Percentiles rank a stretch among this genome's conserved stretches.
These are phyloP conservation scores for Pleurotus pulmonarius DNA, from an alignment of 768 basidiomycete species.

Conservation along the genomic window DNA sequence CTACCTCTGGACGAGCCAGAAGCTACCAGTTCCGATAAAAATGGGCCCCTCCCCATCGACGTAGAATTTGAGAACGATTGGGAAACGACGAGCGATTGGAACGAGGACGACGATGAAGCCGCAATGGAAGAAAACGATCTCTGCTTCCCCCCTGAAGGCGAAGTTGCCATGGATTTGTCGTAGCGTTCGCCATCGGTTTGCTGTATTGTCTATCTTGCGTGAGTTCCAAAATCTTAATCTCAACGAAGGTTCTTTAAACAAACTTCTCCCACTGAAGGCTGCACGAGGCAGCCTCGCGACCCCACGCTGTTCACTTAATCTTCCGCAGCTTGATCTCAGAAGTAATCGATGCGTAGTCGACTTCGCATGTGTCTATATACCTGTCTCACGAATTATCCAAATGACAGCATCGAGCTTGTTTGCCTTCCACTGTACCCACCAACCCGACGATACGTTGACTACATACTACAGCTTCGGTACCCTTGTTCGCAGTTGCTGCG, in stretches of 20 bases:
- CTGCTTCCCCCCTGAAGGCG: constrained; percentile 56
- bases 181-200: constrained; percentile 10
- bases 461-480: background rate
- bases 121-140: constrained; percentile 65
- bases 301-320: too few relatives aligned
- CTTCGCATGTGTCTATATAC: too few relatives aligned
- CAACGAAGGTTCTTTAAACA: too few relatives aligned
- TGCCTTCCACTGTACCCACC: background rate
- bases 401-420: background rate
- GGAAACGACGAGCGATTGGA: constrained; percentile 90
- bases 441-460: background rate
- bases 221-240: too few relatives aligned
- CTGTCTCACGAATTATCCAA: too few relatives aligned
- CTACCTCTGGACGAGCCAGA: constrained; percentile 48
- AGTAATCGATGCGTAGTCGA: too few relatives aligned
- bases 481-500: background rate
- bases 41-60: constrained; percentile 62
- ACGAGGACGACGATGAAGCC: constrained; percentile 82
- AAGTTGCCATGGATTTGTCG: constrained; percentile 40
- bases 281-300: too few relatives aligned
- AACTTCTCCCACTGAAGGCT: too few relatives aligned
- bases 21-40: constrained; percentile 32
- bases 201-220: too few relatives aligned
- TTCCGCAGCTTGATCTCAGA: too few relatives aligned
- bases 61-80: constrained; percentile 89